These are phyloP conservation scores for Escallonia rubra DNA, from an alignment of 129 eudicot species.

Conservation along the genomic window DNA sequence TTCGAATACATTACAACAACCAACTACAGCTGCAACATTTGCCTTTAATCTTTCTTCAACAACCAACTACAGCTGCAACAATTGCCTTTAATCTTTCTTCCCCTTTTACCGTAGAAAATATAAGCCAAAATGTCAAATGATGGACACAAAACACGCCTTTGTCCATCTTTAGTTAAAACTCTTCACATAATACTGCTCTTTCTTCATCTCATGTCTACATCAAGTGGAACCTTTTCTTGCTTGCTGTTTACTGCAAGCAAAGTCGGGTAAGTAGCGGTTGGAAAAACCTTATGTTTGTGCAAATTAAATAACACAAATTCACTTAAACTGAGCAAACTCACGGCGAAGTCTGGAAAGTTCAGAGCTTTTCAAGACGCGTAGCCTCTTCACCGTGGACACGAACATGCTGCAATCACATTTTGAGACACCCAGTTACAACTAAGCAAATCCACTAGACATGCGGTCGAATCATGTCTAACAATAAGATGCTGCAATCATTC, in stretches of 20 bases:
- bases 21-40: not conserved
- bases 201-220: not conserved
- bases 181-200: not conserved
- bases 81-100: not conserved
- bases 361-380: slow-evolving; percentile 82
- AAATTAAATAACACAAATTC: not conserved
- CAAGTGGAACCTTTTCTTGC: slow-evolving; percentile 2
- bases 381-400: slow-evolving; percentile 81
- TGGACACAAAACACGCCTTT: not conserved
- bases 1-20: not conserved
- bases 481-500: too few species aligned
- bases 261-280: not conserved
- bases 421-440: too few species aligned
- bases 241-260: not conserved
- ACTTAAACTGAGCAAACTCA: slow-evolving; percentile 27
- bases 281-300: too few species aligned
- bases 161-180: not conserved
- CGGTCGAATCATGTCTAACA: too few species aligned
- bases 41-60: not conserved
- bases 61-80: not conserved
- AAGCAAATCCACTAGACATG: too few species aligned
- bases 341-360: slow-evolving; percentile 59
- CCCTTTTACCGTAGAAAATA: not conserved
- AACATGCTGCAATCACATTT: slow-evolving; percentile 68
- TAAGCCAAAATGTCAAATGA: not conserved